Base-by-base conservation (phyloP, 2,329 filamentous ascomycete genomes). In the Mycogone perniciosa region DNA sequence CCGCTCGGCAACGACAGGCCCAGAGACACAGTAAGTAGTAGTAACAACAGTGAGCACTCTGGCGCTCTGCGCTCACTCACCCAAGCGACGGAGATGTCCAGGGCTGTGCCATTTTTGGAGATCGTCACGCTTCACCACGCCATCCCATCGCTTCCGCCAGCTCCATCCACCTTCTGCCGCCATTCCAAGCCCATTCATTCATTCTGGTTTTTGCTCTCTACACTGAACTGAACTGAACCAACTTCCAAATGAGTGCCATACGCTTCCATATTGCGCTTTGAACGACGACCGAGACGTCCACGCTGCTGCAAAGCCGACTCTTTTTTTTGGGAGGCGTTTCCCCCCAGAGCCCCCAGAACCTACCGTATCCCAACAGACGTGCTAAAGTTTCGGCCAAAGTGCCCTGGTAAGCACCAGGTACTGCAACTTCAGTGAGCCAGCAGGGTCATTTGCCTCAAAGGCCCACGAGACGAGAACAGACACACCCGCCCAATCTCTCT, bases 71-170 rank as follows among this genome's bases (percentile, higher is more conserved):
- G 13, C 44, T 26, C 44, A 38, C 11, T 20, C 42, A 13, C 44
- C 37, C 35, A 34, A 30, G 34, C 44, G 26, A 40, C 40, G 46
- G 39, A 7, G 39, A 42, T 26, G 26, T 20, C 35, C 20, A 20
- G 20, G 20, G 20, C 20, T 27, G 43, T 40, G 33, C 29, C 29
- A 13, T 31, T 40, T 31, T 41, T 35, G 34, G 33, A 20, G 33
- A 6, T 40, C 40, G 30, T 44, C 11, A 35, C 35, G 39, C 39
- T 42, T 42, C 39, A 51, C 31, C 50, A 52, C 39, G 50, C 48
- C 44, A 52, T 52, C 45, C 39, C 40, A 35, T 38, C 43, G 43
- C 10, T 45, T 45, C 43, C 43, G 43, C 30, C 43, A 43, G 31
- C 27, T 42, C 39, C 39, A 20, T 20, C 31, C 20, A 41, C 7